Evolutionary conservation across 495 filamentous ascomycete genomes (phyloP), one percentile per base, ranked within the genome.

Genomic region (Penicillium silybi): DNA sequence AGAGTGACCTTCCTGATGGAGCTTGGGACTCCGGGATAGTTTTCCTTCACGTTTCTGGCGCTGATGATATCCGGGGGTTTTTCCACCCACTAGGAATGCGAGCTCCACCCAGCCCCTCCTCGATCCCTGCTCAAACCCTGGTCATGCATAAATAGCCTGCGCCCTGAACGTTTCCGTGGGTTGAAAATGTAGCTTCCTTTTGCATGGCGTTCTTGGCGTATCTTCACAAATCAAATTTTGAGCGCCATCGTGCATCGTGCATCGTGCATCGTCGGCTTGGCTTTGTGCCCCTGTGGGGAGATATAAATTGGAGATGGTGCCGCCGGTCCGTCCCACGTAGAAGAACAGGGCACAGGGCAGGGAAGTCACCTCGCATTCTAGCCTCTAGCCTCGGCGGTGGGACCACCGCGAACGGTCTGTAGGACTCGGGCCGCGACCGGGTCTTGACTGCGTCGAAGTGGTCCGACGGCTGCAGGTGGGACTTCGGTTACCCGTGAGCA

Each of bases 1-100:
- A 18, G 2, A n/a, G 4, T 17, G 34, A 54, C 52, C 46, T 54
- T 49, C 52, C 52, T 13, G 39, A 54, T 49, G 29, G 16, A 54
- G 46, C 37, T 39, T 39, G 52, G 52, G 29, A 16, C 15, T 50
- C 7, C 27, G 11, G 23, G 3, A 3, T 6, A 2, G 6, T 35
- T 26, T 25, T 19, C 18, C 16, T 17, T 17, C 37, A 18, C 16
- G 37, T 18, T 18, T 39, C 16, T 39, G 10, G 10, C 37, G 18
- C 6, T 19, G 16, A 16, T 2, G 37, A 19, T n/a, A 19, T 39
- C 9, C 18, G n/a, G 16, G 37, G 37, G 16, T n/a, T 2, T 6
- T 4, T 0, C 5, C 16, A 17, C 6, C 37, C 37, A 39, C 16
- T 39, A 9, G 10, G 10, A 13, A 32, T 32, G 29, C 10, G 11